phyloP scores from a whole-genome alignment of 495 filamentous ascomycete species.

The Aspergillus incahuasiensis region DNA sequence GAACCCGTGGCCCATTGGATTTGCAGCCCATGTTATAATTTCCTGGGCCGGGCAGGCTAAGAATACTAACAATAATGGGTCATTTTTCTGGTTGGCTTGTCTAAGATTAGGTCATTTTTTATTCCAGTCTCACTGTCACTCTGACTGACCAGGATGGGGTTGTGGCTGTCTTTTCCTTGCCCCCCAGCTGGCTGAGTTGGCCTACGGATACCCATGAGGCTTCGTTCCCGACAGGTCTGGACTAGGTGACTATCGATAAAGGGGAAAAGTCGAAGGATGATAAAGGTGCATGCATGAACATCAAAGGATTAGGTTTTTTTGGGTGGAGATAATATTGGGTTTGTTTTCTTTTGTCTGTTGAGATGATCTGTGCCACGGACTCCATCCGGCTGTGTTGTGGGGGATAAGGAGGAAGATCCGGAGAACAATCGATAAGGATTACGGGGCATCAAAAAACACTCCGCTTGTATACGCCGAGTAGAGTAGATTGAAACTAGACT shows the following conservation, averaged over 20 bases:
- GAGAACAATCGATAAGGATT: constrained; percentile 21
- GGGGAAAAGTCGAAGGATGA: background rate
- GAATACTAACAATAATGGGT: background rate
- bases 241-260: background rate
- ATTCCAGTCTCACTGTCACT: too few relatives aligned
- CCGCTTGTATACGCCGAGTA: too few relatives aligned
- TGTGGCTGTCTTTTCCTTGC: background rate
- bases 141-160: background rate
- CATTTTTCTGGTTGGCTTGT: background rate
- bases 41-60: background rate
- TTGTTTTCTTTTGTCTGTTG: constrained; percentile 1
- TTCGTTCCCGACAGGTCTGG: background rate
- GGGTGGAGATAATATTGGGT: background rate
- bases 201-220: background rate
- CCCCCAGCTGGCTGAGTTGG: too few relatives aligned
- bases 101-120: background rate
- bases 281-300: background rate
- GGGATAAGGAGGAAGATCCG: constrained; percentile 21
- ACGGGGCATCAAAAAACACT: background rate
- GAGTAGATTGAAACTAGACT: background rate
- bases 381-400: constrained; percentile 16
- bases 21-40: background rate
- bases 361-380: constrained; percentile 13
- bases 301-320: background rate
- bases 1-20: too few relatives aligned